A percentile compares a stretch with the other conserved stretches of the same genome.
phyloP scores from a whole-genome alignment of 2,329 filamentous ascomycete genomes.

The Ploettnerulaceae sp. region DNA sequence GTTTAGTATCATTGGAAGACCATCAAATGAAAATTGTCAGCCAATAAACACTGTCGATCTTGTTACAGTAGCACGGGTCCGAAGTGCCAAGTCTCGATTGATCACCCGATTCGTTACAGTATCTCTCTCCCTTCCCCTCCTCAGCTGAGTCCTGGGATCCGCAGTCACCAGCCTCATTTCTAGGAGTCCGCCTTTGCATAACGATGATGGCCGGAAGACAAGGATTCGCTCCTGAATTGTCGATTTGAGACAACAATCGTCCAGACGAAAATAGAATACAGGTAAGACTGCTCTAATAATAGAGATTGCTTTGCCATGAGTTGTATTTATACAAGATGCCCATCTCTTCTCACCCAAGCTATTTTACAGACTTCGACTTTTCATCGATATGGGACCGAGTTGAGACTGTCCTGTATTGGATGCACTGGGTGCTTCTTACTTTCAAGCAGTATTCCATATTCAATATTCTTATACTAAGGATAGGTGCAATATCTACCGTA shows the following conservation, averaged over 20 bases:
- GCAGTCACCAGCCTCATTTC: conserved; percentile 2
- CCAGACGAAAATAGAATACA: conserved; percentile 10
- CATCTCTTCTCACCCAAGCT: background rate
- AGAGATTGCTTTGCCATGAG: conserved; percentile 1
- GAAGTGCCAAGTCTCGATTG: conserved; percentile 1
- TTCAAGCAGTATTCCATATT: too few relatives aligned
- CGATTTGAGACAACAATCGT: conserved; percentile 5
- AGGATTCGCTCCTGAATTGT: conserved; percentile 5
- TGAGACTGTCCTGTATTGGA: background rate
- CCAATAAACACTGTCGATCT: too few relatives aligned
- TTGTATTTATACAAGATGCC: conserved; percentile 5
- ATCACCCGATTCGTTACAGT: background rate
- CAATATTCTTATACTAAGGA: too few relatives aligned
- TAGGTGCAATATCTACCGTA: background rate
- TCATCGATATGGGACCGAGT: background rate
- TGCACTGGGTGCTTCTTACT: background rate
- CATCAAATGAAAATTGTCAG: too few relatives aligned
- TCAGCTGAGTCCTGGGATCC: conserved; percentile 8
- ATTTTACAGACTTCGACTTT: background rate
- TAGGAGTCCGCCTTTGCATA: conserved; percentile 1
- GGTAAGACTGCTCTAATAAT: conserved; percentile 10
- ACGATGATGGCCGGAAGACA: background rate
- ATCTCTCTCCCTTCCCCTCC: background rate
- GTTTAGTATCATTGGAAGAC: too few relatives aligned
- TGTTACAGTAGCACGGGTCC: background rate